Percentiles rank a stretch among this genome's conserved stretches.
phyloP scores from a whole-genome alignment of 148 eudicot genomes.

The Silene latifolia region DNA sequence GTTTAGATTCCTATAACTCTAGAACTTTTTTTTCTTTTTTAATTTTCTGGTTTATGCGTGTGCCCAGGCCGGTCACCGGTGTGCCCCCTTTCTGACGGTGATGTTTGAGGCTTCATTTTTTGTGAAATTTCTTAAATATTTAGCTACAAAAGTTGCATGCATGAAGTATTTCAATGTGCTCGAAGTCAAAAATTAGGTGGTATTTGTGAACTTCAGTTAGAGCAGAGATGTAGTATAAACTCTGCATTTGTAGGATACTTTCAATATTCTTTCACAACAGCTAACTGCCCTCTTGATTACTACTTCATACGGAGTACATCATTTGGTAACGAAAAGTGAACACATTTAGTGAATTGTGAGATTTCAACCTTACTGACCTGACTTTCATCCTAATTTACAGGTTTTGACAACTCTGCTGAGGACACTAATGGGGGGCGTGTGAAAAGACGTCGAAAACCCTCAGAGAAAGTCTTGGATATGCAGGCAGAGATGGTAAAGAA shows the following conservation, averaged over 20 bases:
- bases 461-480: constrained; percentile 69
- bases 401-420: constrained; percentile 61
- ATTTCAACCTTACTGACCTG: not conserved
- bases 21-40: too few species aligned
- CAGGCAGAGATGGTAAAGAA: constrained; percentile 70
- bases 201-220: not conserved
- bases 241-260: not conserved
- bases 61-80: too few species aligned
- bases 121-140: not conserved
- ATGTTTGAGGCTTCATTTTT: not conserved
- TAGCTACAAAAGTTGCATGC: not conserved
- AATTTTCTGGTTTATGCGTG: too few species aligned
- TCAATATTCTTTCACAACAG: not conserved
- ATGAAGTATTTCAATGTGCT: not conserved
- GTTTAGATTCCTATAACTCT: not conserved
- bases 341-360: not conserved
- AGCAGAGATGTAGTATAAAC: constrained; percentile 1
- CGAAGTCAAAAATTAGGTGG: not conserved
- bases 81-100: not conserved
- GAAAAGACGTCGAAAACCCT: constrained; percentile 76
- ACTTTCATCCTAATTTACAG: constrained; percentile 28
- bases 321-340: not conserved
- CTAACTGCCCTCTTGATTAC: not conserved
- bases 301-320: not conserved
- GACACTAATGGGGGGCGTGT: constrained; percentile 51